Evolutionary conservation across 805 yeast genomes (phyloP), one percentile per base, ranked within the genome.

Genomic region (Candida suzukii): DNA sequence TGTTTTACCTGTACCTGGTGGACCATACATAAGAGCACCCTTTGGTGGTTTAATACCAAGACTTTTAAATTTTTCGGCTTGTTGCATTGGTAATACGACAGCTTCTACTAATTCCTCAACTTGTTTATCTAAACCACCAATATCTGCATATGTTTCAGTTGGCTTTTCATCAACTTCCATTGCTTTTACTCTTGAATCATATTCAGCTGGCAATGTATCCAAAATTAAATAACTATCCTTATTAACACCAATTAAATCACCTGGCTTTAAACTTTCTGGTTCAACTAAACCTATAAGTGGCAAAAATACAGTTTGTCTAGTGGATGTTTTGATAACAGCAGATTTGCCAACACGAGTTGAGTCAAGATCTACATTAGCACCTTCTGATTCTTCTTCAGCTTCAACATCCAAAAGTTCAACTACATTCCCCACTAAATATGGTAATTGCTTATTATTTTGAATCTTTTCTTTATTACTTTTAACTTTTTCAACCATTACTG

Each of bases 161-260:
- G 99, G 99, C 60, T 91, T 90, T 67, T 93, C 99, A 61, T 93
- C 99, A 39, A 93, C 99, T 64, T 93, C 99, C 99, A 93, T 66
- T 12, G 98, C 98, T 67, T 93, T 93, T 40, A 93, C 99, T 54
- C 99, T 77, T 41, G 95, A 84, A 63, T 93, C 99, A 60, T 93
- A 93, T 65, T 93, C 99, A 2, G 96, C 88, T 11, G 99, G 99
- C 50, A 93, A 71, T 8, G 95, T 88, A 65, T 93, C 99, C 53
- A 93, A 73, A 41, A 93, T 84, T 51, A 93, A 73, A 59, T 90
- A 93, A 8, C 96, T 86, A 61, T 93, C 99, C 66, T 93, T 93
- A 64, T 93, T 93, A 41, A 93, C 99, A 55, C 99, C 99, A 45
- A 93, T 95, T 53, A 93, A 71, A 59, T 93, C 99, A 52, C 95